Evolutionary conservation across 73 alveolate genomes (phyloP), one percentile per base, ranked within the genome.

Genomic region (Stentor coeruleus): DNA sequence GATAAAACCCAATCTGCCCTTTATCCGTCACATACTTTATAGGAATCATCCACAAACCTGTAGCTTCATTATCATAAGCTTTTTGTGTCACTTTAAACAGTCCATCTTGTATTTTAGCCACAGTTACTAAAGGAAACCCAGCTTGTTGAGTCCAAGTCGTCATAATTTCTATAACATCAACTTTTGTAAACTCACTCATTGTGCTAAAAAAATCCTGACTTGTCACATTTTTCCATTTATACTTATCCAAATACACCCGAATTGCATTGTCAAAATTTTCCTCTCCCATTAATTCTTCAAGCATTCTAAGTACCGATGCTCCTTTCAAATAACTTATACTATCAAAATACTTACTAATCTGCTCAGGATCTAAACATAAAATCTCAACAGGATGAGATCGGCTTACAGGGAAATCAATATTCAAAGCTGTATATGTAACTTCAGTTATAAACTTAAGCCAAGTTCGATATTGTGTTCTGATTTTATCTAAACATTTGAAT

Each of bases 381-480:
- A 96, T 90, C 76, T 90, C 89, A 26, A 97, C 94, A 3, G 99
- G 98, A 84, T 97, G 99, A 6, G 99, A 95, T 2, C 94, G 84
- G 0, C 96, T 91, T 0, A 86, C 79, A 82, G 87, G 83, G 76
- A 86, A 86, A 87, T 97, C 99, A 37, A 93, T 92, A 3, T 91
- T 84, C 31, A 83, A 66, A 39, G 90, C 93, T 87, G 84, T 77
- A 77, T 83, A 76, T 35, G 72, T 75, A 58, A 85, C 83, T 26
- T 59, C 37, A 40, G 60, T 83, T 14, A 84, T 74, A 39, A 40
- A 77, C 14, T 59, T 74, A 40, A 76, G 80, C 39, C 85, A 82
- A 74, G 59, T 83, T 2, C 74, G 38, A 58, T 84, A 87, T n/a
- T 82, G 41, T 75, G 82, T 59, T 1, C 28, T 14, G 0, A 39